Evolutionary conservation across 768 basidiomycete species (phyloP).

Genomic region (Termitomyces sp.): DNA sequence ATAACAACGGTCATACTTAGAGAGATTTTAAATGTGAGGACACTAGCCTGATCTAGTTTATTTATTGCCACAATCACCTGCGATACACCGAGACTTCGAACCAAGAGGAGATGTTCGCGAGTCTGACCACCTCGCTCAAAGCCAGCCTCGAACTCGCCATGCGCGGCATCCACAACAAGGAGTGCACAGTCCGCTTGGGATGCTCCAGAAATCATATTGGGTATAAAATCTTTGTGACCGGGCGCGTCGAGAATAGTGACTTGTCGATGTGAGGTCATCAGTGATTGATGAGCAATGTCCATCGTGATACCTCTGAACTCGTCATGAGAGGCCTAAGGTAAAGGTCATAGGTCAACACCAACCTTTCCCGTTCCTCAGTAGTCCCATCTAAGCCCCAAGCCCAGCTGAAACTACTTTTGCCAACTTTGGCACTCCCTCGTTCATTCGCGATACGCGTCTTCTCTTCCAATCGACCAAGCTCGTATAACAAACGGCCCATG

Average conservation of each 20-base stretch:
- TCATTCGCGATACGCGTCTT: conserved; percentile 82
- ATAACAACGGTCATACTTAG: not conserved
- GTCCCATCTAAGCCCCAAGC: conserved; percentile 97
- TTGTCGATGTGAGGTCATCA: conserved; percentile 65
- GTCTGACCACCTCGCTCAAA: conserved; percentile 95
- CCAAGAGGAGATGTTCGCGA: conserved; percentile 87
- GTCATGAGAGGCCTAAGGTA: conserved; percentile 1
- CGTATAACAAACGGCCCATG: conserved; percentile 93
- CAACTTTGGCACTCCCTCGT: conserved; percentile 80
- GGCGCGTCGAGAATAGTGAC: conserved; percentile 97
- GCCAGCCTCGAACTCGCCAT: conserved; percentile 93
- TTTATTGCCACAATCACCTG: conserved; percentile 92
- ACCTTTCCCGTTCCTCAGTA: conserved; percentile 91
- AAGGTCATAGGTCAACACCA: conserved; percentile 12
- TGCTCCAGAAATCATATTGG: conserved; percentile 99
- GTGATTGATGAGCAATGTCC: conserved; percentile 85
- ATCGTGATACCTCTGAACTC: conserved; percentile 86
- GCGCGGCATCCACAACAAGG: conserved; percentile 85
- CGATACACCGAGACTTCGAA: conserved; percentile 86
- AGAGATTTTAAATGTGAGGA: not conserved
- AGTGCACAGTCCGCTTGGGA: conserved; percentile 95
- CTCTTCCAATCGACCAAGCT: conserved; percentile 83
- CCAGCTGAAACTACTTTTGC: conserved; percentile 96
- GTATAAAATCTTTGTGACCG: conserved; percentile 96
- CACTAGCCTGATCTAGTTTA: conserved; percentile 85